phyloP scores from a whole-genome alignment of 2,329 filamentous ascomycete species.

The Ascochyta lentis region DNA sequence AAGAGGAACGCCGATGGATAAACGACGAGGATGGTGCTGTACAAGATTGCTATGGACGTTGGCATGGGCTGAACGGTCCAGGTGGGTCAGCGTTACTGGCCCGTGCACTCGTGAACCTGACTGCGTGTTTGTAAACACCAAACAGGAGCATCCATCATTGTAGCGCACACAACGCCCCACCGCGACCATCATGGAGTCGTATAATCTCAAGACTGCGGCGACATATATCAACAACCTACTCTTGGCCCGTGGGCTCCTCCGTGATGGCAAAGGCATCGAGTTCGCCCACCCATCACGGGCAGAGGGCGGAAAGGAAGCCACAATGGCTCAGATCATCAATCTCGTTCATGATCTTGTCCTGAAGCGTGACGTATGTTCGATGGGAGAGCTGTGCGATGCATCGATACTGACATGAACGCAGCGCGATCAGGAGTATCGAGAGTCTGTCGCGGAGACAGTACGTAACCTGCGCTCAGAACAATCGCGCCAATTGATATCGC shows the following conservation, averaged over 20 bases:
- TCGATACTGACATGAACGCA: constrained; percentile 48
- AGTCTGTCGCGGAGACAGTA: constrained; percentile 79
- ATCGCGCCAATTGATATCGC: constrained; percentile 73
- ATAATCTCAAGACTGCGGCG: constrained; percentile 66
- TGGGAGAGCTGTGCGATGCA: background rate
- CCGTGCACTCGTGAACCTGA: constrained; percentile 5
- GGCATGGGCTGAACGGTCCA: background rate
- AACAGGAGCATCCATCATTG: constrained; percentile 9
- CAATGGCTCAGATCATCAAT: constrained; percentile 87
- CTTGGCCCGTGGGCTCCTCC: constrained; percentile 67
- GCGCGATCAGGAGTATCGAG: constrained; percentile 89
- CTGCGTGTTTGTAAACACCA: constrained; percentile 18
- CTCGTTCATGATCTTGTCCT: constrained; percentile 93
- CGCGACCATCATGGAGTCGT: constrained; percentile 53
- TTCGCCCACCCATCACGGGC: constrained; percentile 76
- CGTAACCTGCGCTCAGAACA: constrained; percentile 77
- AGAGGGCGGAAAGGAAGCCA: constrained; percentile 67
- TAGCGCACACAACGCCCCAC: constrained; percentile 12
- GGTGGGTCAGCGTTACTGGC: background rate
- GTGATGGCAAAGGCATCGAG: constrained; percentile 75
- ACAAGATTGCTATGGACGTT: background rate
- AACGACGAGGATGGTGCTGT: background rate
- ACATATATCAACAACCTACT: constrained; percentile 71
- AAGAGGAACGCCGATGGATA: too few species aligned
- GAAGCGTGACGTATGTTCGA: constrained; percentile 75